These are phyloP conservation scores for Xylaria telfairii DNA, from an alignment of 495 filamentous ascomycete genomes.

Conservation along the genomic window DNA sequence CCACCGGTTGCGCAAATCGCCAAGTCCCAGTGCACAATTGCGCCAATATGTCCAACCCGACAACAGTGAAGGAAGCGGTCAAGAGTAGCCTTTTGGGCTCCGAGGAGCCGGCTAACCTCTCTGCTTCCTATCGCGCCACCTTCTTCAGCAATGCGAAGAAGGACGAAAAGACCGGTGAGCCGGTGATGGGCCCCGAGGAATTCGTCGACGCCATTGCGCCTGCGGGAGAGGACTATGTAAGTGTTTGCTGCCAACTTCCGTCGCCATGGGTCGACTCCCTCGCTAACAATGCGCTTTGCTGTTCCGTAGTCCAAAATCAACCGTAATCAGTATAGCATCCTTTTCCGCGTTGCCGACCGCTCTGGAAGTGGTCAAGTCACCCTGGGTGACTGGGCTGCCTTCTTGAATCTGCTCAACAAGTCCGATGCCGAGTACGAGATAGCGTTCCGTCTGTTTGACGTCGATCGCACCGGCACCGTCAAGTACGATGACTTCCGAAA, in stretches of 20 bases:
- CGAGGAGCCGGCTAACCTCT: slow-evolving; percentile 63
- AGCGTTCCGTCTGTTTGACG: slow-evolving; percentile 93
- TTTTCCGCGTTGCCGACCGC: slow-evolving; percentile 89
- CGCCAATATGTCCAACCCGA: slow-evolving; percentile 46
- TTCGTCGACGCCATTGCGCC: slow-evolving; percentile 94
- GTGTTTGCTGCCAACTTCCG: slow-evolving; percentile 37
- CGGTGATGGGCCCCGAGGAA: slow-evolving; percentile 79
- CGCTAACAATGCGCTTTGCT: slow-evolving; percentile 11
- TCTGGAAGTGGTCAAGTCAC: slow-evolving; percentile 71
- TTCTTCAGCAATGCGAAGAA: slow-evolving; percentile 81
- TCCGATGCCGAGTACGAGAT: slow-evolving; percentile 99
- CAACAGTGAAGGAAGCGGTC: slow-evolving; percentile 68
- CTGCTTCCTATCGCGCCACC: slow-evolving; percentile 68
- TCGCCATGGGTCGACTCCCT: neutral
- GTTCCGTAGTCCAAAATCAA: slow-evolving; percentile 90
- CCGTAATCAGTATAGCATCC: slow-evolving; percentile 89
- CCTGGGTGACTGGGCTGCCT: slow-evolving; percentile 86
- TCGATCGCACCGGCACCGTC: slow-evolving; percentile 78
- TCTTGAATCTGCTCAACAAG: slow-evolving; percentile 90
- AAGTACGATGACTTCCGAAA: slow-evolving; percentile 85
- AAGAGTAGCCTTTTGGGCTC: slow-evolving; percentile 79
- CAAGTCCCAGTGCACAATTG: slow-evolving; percentile 4
- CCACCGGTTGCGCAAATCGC: slow-evolving; percentile 2
- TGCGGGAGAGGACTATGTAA: slow-evolving; percentile 85
- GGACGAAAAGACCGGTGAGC: slow-evolving; percentile 75